These are phyloP conservation scores for Suhomyces terraborum DNA, from an alignment of 1,139 yeast species.

Conservation along the genomic window DNA sequence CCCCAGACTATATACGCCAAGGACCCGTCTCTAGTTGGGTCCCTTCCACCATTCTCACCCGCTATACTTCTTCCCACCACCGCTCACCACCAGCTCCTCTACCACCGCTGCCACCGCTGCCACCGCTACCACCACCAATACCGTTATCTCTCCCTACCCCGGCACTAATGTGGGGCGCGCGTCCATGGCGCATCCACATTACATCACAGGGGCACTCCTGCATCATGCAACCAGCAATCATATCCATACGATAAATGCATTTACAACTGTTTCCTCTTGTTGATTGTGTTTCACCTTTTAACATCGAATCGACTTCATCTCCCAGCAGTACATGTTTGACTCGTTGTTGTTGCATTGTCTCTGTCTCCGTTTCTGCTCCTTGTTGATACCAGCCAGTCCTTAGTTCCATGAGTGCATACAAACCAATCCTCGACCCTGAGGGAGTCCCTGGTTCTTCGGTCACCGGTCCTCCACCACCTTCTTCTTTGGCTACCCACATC, in stretches of 20 bases:
- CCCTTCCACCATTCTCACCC: no score
- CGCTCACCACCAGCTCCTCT: no score
- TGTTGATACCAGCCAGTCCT: neutral
- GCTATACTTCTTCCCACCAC: no score
- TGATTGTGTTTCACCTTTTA: neutral
- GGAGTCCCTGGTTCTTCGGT: neutral
- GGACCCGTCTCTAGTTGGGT: no score
- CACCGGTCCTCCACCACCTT: slow-evolving; percentile 1
- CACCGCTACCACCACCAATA: no score
- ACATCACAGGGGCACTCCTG: slow-evolving; percentile 8
- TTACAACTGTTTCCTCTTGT: neutral
- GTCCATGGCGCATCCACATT: neutral
- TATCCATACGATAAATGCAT: neutral
- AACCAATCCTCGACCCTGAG: slow-evolving; percentile 6
- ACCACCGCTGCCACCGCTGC: no score
- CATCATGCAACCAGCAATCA: slow-evolving; percentile 5
- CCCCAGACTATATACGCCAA: no score
- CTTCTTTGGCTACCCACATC: slow-evolving; percentile 4
- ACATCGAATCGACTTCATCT: neutral
- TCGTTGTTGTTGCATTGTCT: neutral
- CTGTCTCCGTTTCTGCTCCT: no score
- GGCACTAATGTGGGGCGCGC: no score
- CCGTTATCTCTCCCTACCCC: no score
- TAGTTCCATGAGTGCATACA: slow-evolving; percentile 7
- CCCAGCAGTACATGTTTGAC: neutral